A percentile compares a stretch with the other conserved stretches of the same genome.
Conservation (phyloP, 1,284 basidiomycete genomes). For the Leccinum pachyderme region DNA sequence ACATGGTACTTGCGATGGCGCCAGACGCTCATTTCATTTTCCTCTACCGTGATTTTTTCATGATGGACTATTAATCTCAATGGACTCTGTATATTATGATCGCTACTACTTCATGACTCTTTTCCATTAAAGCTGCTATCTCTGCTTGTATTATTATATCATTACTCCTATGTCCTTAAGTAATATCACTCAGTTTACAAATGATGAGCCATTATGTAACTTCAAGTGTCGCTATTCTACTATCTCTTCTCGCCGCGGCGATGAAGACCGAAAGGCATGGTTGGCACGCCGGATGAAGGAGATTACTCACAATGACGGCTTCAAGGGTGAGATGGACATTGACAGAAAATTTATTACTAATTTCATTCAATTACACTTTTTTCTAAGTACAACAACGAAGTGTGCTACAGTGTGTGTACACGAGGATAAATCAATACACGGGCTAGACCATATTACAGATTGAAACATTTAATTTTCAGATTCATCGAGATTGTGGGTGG, state of each 20-base stretch:
- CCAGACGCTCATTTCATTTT: conserved; percentile 10
- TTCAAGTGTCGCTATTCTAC: too few relatives aligned
- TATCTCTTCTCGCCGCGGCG: too few relatives aligned
- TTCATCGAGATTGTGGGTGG: background rate
- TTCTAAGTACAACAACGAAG: too few relatives aligned
- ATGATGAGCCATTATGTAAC: too few relatives aligned
- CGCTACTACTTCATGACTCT: background rate
- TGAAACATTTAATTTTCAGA: background rate
- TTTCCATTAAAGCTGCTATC: background rate
- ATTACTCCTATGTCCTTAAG: background rate
- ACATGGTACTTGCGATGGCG: conserved; percentile 1
- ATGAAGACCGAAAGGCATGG: too few relatives aligned
- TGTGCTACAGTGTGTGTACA: background rate
- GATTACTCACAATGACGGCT: too few relatives aligned
- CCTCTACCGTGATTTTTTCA: conserved; percentile 8
- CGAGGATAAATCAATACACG: background rate
- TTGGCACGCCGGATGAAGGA: too few relatives aligned
- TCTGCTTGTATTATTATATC: conserved; percentile 5
- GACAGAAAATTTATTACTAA: too few relatives aligned
- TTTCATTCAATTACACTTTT: too few relatives aligned
- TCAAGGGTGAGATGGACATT: too few relatives aligned
- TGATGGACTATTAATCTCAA: conserved; percentile 6
- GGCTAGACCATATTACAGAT: background rate
- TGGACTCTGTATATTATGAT: conserved; percentile 10
- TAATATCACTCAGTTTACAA: background rate